phyloP scores from a whole-genome alignment of 2,329 filamentous ascomycete species.

The Niveomyces coronatus region DNA sequence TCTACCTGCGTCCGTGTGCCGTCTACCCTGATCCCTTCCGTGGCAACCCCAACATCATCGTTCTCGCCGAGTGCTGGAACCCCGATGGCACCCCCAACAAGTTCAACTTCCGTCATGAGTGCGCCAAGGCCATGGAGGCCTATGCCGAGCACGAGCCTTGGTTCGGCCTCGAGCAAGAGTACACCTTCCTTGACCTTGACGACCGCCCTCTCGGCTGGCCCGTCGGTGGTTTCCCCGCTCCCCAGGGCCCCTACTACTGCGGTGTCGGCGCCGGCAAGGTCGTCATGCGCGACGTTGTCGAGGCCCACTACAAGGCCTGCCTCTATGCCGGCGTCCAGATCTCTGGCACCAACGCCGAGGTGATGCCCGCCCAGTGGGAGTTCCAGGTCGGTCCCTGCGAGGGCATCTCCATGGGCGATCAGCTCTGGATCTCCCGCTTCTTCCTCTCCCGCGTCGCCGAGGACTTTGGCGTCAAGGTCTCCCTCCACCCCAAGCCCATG shows the following conservation, averaged over 20 bases:
- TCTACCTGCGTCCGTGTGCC: constrained; percentile 86
- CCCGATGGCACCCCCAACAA: constrained; percentile 92
- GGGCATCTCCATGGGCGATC: constrained; percentile 87
- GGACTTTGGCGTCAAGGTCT: constrained; percentile 93
- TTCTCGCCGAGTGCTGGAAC: constrained; percentile 91
- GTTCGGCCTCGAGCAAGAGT: constrained; percentile 98
- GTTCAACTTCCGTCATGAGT: constrained; percentile 95
- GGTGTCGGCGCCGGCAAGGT: constrained; percentile 97
- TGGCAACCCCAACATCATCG: constrained; percentile 80
- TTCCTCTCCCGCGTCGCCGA: constrained; percentile 83
- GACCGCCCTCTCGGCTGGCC: constrained; percentile 76
- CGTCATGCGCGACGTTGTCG: constrained; percentile 94
- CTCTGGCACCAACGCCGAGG: constrained; percentile 97
- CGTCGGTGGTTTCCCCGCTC: constrained; percentile 72
- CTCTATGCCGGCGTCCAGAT: constrained; percentile 86
- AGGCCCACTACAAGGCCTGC: constrained; percentile 53
- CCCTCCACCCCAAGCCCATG: constrained; percentile 91
- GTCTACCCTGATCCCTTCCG: constrained; percentile 91
- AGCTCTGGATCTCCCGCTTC: constrained; percentile 84
- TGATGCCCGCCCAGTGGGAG: constrained; percentile 97
- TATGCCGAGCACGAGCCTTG: constrained; percentile 78
- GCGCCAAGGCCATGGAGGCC: constrained; percentile 78
- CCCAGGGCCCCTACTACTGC: constrained; percentile 51
- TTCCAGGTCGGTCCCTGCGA: constrained; percentile 89
- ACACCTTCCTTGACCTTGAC: constrained; percentile 65